phyloP scores from a whole-genome alignment of 1,284 basidiomycete species.

The Sanguinoderma infundibulare region DNA sequence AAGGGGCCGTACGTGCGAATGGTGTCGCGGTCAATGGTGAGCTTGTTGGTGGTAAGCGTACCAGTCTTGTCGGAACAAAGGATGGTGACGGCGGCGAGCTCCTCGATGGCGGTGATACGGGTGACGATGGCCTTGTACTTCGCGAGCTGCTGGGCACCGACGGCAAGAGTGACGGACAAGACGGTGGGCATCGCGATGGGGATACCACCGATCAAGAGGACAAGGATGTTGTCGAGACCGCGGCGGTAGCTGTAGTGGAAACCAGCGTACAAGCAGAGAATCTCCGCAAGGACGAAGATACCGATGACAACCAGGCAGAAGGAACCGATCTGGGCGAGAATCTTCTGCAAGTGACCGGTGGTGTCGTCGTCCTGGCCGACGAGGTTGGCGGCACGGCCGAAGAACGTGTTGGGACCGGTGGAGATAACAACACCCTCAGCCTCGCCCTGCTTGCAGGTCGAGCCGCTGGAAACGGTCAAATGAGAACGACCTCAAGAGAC shows the following conservation, averaged over 20 bases:
- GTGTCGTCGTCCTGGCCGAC: conserved; percentile 97
- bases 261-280: conserved; percentile 86
- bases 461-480: conserved; percentile 60
- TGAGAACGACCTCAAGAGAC: conserved; percentile 11
- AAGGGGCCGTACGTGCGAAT: conserved; percentile 92
- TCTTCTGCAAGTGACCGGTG: conserved; percentile 97
- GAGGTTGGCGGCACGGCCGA: conserved; percentile 93
- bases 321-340: conserved; percentile 93
- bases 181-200: conserved; percentile 99
- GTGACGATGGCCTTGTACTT: conserved; percentile 99
- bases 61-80: conserved; percentile 98
- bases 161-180: conserved; percentile 94
- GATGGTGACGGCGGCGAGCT: conserved; percentile 96
- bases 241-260: conserved; percentile 91
- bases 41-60: conserved; percentile 98
- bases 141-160: conserved; percentile 96
- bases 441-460: conserved; percentile 97
- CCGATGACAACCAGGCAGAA: conserved; percentile 96
- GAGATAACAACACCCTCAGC: conserved; percentile 97
- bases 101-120: conserved; percentile 97
- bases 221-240: conserved; percentile 95
- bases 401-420: conserved; percentile 95
- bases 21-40: conserved; percentile 94
- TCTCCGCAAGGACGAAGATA: conserved; percentile 91
- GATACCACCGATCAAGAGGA: conserved; percentile 98